Conservation (phyloP, 495 filamentous ascomycete genomes). For the Aspergillus carlsbadensis region DNA sequence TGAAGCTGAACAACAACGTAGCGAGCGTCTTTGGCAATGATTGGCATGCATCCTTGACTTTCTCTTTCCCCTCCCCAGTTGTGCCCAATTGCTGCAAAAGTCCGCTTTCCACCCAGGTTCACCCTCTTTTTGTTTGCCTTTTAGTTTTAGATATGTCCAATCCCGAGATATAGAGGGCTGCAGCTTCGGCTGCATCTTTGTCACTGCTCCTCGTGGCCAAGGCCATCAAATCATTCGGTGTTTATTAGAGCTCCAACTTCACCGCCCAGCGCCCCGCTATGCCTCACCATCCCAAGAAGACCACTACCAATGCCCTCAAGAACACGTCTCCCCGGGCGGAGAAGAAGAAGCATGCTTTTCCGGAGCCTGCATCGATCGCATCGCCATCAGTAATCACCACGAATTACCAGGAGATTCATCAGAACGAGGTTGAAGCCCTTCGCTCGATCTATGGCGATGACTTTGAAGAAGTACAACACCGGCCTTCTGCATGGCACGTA, state of each 20-base stretch:
- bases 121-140: slow-evolving; percentile 7
- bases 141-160: slow-evolving; percentile 21
- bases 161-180: slow-evolving; percentile 37
- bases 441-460: slow-evolving; percentile 92
- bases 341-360: slow-evolving; percentile 32
- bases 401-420: slow-evolving; percentile 80
- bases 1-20: slow-evolving; percentile 16
- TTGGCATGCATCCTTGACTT: slow-evolving; percentile 8
- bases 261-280: slow-evolving; percentile 45
- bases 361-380: slow-evolving; percentile 28
- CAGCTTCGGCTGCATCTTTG: slow-evolving; percentile 44
- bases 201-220: slow-evolving; percentile 31
- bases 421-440: slow-evolving; percentile 83
- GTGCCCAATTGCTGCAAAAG: slow-evolving; percentile 6
- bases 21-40: slow-evolving; percentile 3
- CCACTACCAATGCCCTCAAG: slow-evolving; percentile 30
- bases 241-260: slow-evolving; percentile 19
- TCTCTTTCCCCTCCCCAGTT: slow-evolving; percentile 10
- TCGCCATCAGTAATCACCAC: slow-evolving; percentile 41
- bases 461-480: slow-evolving; percentile 69
- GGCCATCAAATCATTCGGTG: slow-evolving; percentile 24
- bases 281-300: slow-evolving; percentile 51
- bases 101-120: slow-evolving; percentile 7
- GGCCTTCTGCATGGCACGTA: slow-evolving; percentile 85
- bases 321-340: slow-evolving; percentile 33